A percentile compares a stretch with the other conserved stretches of the same genome.
These are phyloP conservation scores for Oryza australiensis DNA, from an alignment of 176 grass and related monocot genomes.

Conservation along the genomic window DNA sequence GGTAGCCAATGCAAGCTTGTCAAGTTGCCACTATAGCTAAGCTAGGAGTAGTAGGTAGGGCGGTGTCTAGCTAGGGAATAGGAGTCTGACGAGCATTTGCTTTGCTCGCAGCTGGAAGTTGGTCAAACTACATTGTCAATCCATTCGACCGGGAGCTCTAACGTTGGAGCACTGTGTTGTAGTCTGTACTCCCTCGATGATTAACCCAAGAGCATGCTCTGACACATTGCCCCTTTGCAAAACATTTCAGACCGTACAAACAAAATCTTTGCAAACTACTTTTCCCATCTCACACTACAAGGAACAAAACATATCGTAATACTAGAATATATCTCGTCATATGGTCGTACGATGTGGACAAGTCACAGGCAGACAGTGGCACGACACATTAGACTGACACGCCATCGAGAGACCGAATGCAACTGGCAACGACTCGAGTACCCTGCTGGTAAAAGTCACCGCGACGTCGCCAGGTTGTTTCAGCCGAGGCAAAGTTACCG, in stretches of 20 bases:
- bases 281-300: too few species aligned
- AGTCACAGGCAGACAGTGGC: not conserved
- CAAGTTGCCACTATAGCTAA: not conserved
- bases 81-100: not conserved
- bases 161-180: not conserved
- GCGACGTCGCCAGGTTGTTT: not conserved
- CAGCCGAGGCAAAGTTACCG: not conserved
- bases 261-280: not conserved
- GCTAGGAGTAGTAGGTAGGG: not conserved
- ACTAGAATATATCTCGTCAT: too few species aligned
- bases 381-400: not conserved
- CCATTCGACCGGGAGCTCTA: conserved; percentile 11
- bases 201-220: not conserved
- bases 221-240: not conserved
- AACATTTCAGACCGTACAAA: not conserved
- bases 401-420: not conserved
- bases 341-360: not conserved
- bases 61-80: conserved; percentile 17
- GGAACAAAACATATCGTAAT: too few species aligned
- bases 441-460: not conserved
- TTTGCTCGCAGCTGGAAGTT: too few species aligned
- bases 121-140: conserved; percentile 29
- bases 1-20: conserved; percentile 6
- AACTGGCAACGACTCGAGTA: not conserved
- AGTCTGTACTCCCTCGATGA: not conserved